Percentiles rank a stretch among this genome's conserved stretches.
phyloP scores from a whole-genome alignment of 2,329 filamentous ascomycete species.

The Monosporascus ibericus region DNA sequence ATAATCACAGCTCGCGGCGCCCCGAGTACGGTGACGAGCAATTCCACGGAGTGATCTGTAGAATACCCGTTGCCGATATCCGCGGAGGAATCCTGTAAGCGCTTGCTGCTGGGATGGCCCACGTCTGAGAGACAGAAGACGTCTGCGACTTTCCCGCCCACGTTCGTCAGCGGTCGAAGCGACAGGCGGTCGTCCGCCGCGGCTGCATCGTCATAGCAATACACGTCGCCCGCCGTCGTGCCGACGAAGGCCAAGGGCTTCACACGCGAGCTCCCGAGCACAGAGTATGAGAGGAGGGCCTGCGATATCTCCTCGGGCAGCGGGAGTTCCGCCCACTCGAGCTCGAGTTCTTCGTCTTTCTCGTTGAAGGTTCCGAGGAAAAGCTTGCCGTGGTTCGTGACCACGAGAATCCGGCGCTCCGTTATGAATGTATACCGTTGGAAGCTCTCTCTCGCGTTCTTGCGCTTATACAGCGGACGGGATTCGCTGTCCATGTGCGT shows the following conservation, averaged over 20 bases:
- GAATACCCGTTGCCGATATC: neutral
- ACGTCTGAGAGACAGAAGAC: conserved; percentile 35
- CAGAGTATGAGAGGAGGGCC: conserved; percentile 41
- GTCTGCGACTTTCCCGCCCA: conserved; percentile 45
- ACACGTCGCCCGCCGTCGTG: conserved; percentile 42
- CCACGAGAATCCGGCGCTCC: conserved; percentile 45
- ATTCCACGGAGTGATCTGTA: conserved; percentile 15
- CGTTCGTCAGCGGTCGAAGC: conserved; percentile 29
- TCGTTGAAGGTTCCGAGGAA: conserved; percentile 37
- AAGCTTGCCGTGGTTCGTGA: conserved; percentile 55
- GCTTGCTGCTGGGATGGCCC: neutral
- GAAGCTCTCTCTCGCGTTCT: conserved; percentile 38
- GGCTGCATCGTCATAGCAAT: conserved; percentile 30
- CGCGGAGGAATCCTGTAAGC: neutral
- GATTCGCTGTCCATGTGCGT: too few species aligned
- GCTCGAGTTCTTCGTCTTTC: conserved; percentile 6
- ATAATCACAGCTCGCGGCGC: conserved; percentile 37
- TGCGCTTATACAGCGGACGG: conserved; percentile 21
- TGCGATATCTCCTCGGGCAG: conserved; percentile 26
- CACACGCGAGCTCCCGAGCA: conserved; percentile 33
- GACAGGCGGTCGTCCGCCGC: conserved; percentile 7
- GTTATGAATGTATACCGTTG: conserved; percentile 60
- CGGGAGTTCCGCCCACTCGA: conserved; percentile 37
- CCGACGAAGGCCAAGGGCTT: conserved; percentile 39
- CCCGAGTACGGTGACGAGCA: conserved; percentile 42